Evolutionary conservation across 441 rosid species (phyloP), one percentile per base, ranked within the genome.

Genomic region (Croton laevigatus): DNA sequence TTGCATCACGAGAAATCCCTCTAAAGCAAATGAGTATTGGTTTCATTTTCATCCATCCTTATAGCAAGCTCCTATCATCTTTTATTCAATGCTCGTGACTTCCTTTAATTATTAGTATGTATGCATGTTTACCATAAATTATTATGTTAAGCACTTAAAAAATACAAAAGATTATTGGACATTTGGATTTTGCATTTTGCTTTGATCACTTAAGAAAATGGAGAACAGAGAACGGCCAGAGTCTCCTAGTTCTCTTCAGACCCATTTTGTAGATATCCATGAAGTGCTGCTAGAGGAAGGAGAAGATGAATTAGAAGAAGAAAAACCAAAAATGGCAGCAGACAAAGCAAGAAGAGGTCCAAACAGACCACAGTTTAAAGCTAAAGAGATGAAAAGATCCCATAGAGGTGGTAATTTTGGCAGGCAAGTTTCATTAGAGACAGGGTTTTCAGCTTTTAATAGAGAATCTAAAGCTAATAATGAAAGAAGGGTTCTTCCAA

Each of bases 361-460:
- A 32, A 78, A 70, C 70, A 82, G 85, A 76, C 32, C 32, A 1
- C 80, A 73, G 27, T 42, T 73, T 53, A 80, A 74, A 75, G 68
- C 68, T 54, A 72, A 73, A 66, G 88, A 86, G 17, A 65, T 68
- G 38, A 87, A 71, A 73, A 81, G 81, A 52, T 79, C 82, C 3
- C 80, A 76, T 44, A 77, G 78, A 73, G 72, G 84, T 12, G 14
- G 49, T 48, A 48, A 17, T 79, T 81, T 93, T 64, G 76, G 86
- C 77, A 78, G 91, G 81, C 97, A 89, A 49, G 90, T 93, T 37
- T 93, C 98, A 0, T 69, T 89, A 1, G 98, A 89, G 81, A 91
- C 98, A 0, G 97, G 98, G 0, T 93, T 93, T 79, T 82, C 93
- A 8, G 98, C 78, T 11, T 80, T 93, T 20, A 77, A 76, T 46